Percentiles rank a stretch among this genome's conserved stretches.
Evolutionary conservation across 225 moss, liverwort and hornwort genomes (phyloP).

Genomic region (Anthoceros angustus): DNA sequence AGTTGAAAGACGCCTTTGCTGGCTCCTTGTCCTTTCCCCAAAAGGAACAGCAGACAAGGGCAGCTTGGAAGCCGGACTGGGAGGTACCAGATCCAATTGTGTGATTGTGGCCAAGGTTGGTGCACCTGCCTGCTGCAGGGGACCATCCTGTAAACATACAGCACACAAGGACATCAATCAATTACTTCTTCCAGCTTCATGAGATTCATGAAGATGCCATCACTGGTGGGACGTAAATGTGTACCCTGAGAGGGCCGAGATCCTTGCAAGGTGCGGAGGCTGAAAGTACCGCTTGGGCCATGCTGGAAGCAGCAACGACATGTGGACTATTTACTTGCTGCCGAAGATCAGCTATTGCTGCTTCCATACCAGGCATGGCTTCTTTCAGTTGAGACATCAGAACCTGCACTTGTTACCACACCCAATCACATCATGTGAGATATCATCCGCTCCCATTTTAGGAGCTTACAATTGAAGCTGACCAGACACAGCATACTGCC

Average conservation of each 20-base stretch:
- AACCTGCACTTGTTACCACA: conserved; percentile 25
- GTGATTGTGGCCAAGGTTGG: conserved; percentile 10
- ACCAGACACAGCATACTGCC: background rate
- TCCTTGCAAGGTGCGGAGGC: conserved; percentile 19
- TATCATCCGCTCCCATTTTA: no score
- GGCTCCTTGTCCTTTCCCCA: conserved; percentile 22
- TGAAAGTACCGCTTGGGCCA: conserved; percentile 23
- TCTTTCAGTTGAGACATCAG: conserved; percentile 75
- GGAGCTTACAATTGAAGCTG: background rate
- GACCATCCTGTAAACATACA: background rate
- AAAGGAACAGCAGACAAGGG: conserved; percentile 30
- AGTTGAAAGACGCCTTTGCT: conserved; percentile 24
- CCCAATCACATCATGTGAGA: no score
- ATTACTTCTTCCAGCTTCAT: conserved; percentile 18
- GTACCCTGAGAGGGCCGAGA: conserved; percentile 17
- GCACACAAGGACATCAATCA: conserved; percentile 8
- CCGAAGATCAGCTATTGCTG: conserved; percentile 48
- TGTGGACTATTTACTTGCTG: conserved; percentile 56
- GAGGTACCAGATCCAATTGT: conserved; percentile 28
- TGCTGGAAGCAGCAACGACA: conserved; percentile 39
- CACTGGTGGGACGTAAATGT: background rate
- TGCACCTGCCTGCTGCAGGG: conserved; percentile 10
- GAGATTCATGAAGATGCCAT: background rate
- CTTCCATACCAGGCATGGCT: conserved; percentile 86
- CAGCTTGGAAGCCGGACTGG: conserved; percentile 27